phyloP scores from a whole-genome alignment of 352 stramenopile species.

The Pythium vanterpoolii region DNA sequence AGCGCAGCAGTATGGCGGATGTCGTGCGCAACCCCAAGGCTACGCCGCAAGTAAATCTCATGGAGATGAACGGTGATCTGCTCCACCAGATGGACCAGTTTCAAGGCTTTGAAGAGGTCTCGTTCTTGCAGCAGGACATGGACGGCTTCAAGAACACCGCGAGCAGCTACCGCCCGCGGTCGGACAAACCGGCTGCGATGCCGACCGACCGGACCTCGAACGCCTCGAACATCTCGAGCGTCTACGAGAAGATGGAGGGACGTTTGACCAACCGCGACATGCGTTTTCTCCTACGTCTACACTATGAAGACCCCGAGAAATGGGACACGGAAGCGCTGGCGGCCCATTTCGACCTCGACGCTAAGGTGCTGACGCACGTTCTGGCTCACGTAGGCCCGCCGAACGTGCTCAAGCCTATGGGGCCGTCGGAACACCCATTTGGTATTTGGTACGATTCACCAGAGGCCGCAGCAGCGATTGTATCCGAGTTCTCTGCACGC shows the following conservation, averaged over 20 bases:
- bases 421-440: slow-evolving; percentile 43
- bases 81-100: slow-evolving; percentile 47
- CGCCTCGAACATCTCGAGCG: slow-evolving; percentile 33
- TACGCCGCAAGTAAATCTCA: slow-evolving; percentile 26
- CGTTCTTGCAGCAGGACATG: slow-evolving; percentile 39
- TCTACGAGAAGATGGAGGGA: slow-evolving; percentile 34
- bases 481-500: slow-evolving; percentile 6
- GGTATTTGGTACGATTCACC: slow-evolving; percentile 52
- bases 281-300: slow-evolving; percentile 51
- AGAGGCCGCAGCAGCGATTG: slow-evolving; percentile 13
- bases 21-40: slow-evolving; percentile 13
- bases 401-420: slow-evolving; percentile 52
- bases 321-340: slow-evolving; percentile 50
- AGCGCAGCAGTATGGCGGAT: slow-evolving; percentile 1
- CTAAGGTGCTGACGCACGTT: slow-evolving; percentile 33
- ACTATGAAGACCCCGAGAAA: slow-evolving; percentile 54
- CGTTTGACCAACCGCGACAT: slow-evolving; percentile 55
- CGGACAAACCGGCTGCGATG: slow-evolving; percentile 36
- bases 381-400: slow-evolving; percentile 40
- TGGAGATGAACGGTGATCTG: slow-evolving; percentile 59
- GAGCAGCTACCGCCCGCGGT: slow-evolving; percentile 54
- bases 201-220: slow-evolving; percentile 54
- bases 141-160: slow-evolving; percentile 55
- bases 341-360: slow-evolving; percentile 44
- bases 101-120: slow-evolving; percentile 55